These are phyloP conservation scores for Vaccinium darrowii DNA, from an alignment of 148 eudicot species.

Conservation along the genomic window DNA sequence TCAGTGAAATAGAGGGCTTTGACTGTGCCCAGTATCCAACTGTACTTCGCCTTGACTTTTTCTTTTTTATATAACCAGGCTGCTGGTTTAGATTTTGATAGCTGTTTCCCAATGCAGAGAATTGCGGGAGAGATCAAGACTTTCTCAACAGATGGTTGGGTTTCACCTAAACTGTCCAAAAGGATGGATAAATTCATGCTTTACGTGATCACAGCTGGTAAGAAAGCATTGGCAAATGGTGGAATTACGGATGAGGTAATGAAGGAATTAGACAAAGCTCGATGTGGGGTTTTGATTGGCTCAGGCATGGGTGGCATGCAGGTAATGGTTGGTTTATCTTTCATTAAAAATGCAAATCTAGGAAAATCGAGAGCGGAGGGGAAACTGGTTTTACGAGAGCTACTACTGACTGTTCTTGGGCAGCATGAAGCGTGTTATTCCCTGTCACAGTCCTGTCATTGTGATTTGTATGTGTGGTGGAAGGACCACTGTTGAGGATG, in stretches of 20 bases:
- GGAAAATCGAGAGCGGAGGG: not conserved
- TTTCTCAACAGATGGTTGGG: conserved; percentile 82
- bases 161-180: conserved; percentile 82
- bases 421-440: not conserved
- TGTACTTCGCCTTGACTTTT: conserved; percentile 38
- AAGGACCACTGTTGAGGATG: not conserved
- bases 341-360: conserved; percentile 1
- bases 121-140: conserved; percentile 97
- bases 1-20: conserved; percentile 79
- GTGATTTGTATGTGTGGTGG: conserved; percentile 6
- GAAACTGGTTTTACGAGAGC: conserved; percentile 9
- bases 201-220: conserved; percentile 92
- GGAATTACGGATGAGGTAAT: conserved; percentile 80
- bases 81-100: conserved; percentile 13
- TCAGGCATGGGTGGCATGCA: conserved; percentile 99
- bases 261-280: conserved; percentile 70
- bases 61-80: conserved; percentile 4
- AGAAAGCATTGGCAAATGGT: conserved; percentile 88
- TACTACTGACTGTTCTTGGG: not conserved
- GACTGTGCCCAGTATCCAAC: conserved; percentile 78
- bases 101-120: conserved; percentile 46
- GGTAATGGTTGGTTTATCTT: conserved; percentile 36
- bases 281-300: conserved; percentile 90
- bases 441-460: not conserved
- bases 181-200: conserved; percentile 97